Evolutionary conservation across 768 basidiomycete genomes (phyloP), one percentile per base, ranked within the genome.

Genomic region (Termitomyces sp.): DNA sequence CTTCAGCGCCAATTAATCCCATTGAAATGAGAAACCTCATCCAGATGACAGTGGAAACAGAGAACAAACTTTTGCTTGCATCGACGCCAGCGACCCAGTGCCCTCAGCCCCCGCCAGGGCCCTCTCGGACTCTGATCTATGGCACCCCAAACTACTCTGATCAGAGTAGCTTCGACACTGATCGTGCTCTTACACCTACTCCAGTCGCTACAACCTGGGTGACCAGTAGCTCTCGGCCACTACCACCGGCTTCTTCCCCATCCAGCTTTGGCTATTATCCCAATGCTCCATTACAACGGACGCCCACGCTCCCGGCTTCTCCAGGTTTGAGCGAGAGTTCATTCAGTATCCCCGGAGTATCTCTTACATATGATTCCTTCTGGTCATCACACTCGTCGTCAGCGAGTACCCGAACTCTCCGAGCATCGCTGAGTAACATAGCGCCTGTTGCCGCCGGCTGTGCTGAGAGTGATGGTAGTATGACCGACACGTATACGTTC

Each of bases 321-420:
- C 59, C 56, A 14, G 37, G 57, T 21, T 40, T 50, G 30, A 40
- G 43, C 17, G 60, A 57, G 19, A 67, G 67, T 44, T 64, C 70
- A 54, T 66, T 63, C 55, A 64, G 61, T 45, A 71, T 69, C 57
- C 52, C 66, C 21, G 60, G 59, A n/a, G 66, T 72, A 8, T 65
- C 74, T 11, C 68, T 83, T 44, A 82, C 83, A 3, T 85, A 85
- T 60, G 84, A 84, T 63, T 81, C 80, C 0, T 85, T 84, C 62
- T 85, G 82, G 84, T 82, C 83, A 1, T 74, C 80, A 7, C 81
- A 83, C 57, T 68, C 78, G 40, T 62, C 62, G 1, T 58, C 63
- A 37, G 61, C 66, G 3, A 62, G 48, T 14, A 53, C 61, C 8
- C 59, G 61, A 23, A 62, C 64, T 8, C 62, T 66, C 57, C 57